Evolutionary conservation across 192 early-diverging fungal species (phyloP), one percentile per base, ranked within the genome.

Genomic region (Thamnidium elegans): DNA sequence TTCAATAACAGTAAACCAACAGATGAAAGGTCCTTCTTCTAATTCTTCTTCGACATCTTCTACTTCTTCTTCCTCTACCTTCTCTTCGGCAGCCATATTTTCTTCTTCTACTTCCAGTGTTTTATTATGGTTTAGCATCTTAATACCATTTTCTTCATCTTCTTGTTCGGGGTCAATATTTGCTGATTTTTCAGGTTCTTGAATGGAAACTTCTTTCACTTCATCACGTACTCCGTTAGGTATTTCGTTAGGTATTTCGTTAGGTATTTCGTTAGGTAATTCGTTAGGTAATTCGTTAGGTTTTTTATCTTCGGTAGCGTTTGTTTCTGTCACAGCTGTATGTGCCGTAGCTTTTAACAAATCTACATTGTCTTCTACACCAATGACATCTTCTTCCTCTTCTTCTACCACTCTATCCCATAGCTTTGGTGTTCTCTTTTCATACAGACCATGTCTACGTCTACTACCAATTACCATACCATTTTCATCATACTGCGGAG

Each of bases 1-100:
- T 26, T 78, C 63, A 3, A 82, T 20, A 1, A 76, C 21, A 5
- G 77, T 76, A 8, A 62, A 47, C 50, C 66, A 80, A 13, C 80
- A 50, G 52, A 43, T 5, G 19, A 70, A 70, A 7, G 68, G 65
- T 5, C 58, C 69, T 43, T 50, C 62, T 2, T 14, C 31, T 14
- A 67, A 60, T 47, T 66, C 62, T 32, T 59, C 43, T 9, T 50
- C 47, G 52, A 53, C 13, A n/a, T 65, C 56, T 10, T 51, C 31
- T 31, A 56, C 34, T 54, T 26, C 46, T 43, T 54, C 0, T 4
- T 34, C 46, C 4, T 8, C 15, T 4, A 17, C 44, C n/a, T 21
- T 20, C 7, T 26, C 31, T n/a, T n/a, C n/a, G n/a, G n/a, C n/a
- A n/a, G n/a, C n/a, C n/a, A n/a, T n/a, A n/a, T n/a, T n/a, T n/a